Percentiles rank a stretch among this genome's conserved stretches.
These are phyloP conservation scores for carrot (Daucus carota) DNA, from an alignment of 129 eudicot genomes.

Conservation along the genomic window DNA sequence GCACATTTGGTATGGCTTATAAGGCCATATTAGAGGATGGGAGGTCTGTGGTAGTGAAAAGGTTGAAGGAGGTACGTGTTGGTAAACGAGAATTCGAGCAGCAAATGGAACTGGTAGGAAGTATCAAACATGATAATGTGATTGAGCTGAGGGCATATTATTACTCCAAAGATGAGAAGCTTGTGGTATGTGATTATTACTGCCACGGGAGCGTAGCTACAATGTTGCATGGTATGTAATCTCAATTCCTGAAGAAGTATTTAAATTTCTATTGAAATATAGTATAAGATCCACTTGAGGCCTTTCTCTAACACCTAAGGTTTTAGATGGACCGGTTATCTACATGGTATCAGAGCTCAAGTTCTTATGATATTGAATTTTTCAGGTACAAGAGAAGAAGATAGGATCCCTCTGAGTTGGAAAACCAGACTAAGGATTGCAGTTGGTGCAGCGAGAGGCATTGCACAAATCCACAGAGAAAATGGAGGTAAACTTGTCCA, in stretches of 20 bases:
- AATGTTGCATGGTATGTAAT: constrained; percentile 23
- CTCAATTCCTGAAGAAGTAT: neutral
- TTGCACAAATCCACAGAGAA: constrained; percentile 11
- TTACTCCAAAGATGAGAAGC: constrained; percentile 28
- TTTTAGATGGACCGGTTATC: too few species aligned
- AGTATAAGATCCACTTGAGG: too few species aligned
- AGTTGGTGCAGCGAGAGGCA: constrained; percentile 19
- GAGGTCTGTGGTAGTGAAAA: constrained; percentile 22
- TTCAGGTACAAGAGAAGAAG: constrained; percentile 13
- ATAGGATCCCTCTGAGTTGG: constrained; percentile 18
- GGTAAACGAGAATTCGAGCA: constrained; percentile 8
- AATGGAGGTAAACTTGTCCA: constrained; percentile 16
- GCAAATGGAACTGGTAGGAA: constrained; percentile 21
- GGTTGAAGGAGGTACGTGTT: constrained; percentile 16
- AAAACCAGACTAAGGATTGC: constrained; percentile 18
- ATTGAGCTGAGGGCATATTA: constrained; percentile 26
- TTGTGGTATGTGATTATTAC: constrained; percentile 21
- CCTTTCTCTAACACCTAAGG: too few species aligned
- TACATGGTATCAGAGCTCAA: too few species aligned
- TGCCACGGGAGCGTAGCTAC: constrained; percentile 17
- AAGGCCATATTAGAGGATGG: constrained; percentile 31
- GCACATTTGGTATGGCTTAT: constrained; percentile 26
- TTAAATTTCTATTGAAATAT: too few species aligned
- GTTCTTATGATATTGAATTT: too few species aligned
- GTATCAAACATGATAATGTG: constrained; percentile 24